Base-by-base conservation (phyloP, 2,329 filamentous ascomycete species). In the Fusarium cicatricum region DNA sequence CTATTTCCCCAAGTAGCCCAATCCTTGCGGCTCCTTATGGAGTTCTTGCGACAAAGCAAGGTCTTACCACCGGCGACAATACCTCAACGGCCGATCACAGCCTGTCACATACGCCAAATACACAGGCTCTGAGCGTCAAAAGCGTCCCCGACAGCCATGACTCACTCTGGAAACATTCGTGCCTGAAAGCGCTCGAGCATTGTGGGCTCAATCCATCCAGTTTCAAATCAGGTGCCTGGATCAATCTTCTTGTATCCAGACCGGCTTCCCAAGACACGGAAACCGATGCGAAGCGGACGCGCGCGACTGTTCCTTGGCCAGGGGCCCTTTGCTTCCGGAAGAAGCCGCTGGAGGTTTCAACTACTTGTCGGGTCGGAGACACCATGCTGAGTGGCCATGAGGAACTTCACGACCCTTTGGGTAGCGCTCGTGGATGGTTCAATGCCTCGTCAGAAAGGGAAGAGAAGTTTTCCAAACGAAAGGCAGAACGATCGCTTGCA, bases 1-100 rank as follows among this genome's bases (percentile, higher is more conserved):
- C 78, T 5, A 74, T 76, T 5, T 72, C 76, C 8, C 66, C 78
- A 0, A 77, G 78, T 15, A 72, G 77, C 14, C 75, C 78, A 2
- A 77, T 86, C 16, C 70, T 86, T 16, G 79, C 82, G 7, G 84
- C 84, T 2, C 84, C 84, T 0, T 78, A 85, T 44, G 84, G 84
- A 19, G 66, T 77, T 40, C 58, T 75, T 46, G 68, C 72, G 23
- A 70, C 67, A 10, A 70, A 70, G 21, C 69, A 72, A 37, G 42
- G 45, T 11, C 37, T 55, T 36, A 8, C 37, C 8, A 62, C 59
- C 16, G 57, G 63, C 23, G 67, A 69, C 21, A 48, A 51, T 32
- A 17, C 16, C 3, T 62, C 72, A 6, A 75, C 77, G 31, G 76
- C 74, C 15, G 67, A 69, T 26, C 52, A 57, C 28, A 55, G 51